Base-by-base conservation (phyloP, 129 eudicot genomes). In the Ambrosia artemisiifolia region DNA sequence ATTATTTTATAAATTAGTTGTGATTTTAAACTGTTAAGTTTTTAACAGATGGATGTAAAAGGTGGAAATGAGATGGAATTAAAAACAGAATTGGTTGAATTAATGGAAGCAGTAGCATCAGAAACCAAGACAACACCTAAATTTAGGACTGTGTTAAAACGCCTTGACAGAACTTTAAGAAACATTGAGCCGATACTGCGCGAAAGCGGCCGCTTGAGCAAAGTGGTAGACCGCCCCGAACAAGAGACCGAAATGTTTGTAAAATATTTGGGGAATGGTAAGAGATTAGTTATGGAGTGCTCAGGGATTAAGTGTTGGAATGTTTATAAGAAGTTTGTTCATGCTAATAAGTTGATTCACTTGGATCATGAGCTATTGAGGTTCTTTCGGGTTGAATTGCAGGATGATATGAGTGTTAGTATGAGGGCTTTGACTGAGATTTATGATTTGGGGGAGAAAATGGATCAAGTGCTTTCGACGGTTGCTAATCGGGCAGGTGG, bases 241-340 rank as follows among this genome's bases (percentile, higher is more conserved):
- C 17, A 32, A 0, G 85, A 81, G 63, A 81, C 50, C 14, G 18
- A 53, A 9, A 19, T 49, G 62, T 76, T 71, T 68, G 5, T 67
- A 14, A 11, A 7, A 43, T 47, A 40, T 13, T 24, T 76, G 14
- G 59, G 62, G 8, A 13, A 63, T 0, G 82, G 75, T 36, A 71
- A 40, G 42, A 4, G 40, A n/a, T 33, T 81, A 2, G 78, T 76
- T 9, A 12, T 28, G 0, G 63, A 66, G 43, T 81, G 82, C 48
- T 71, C 82, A 0, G 11, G 6, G 48, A 72, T 81, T 53, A 61
- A 76, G 24, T 65, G 71, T 6, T 76, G 79, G 85, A 65, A 81
- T 51, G 71, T 72, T 4, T 38, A n/a, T 40, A 61, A 76, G 16
- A 81, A 66, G 66, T 65, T 56, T 11, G 65, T 18, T 43, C 69